Evolutionary conservation across 108 stramenopile species (phyloP), one percentile per base, ranked within the genome.

Genomic region (Bacterosira constricta): DNA sequence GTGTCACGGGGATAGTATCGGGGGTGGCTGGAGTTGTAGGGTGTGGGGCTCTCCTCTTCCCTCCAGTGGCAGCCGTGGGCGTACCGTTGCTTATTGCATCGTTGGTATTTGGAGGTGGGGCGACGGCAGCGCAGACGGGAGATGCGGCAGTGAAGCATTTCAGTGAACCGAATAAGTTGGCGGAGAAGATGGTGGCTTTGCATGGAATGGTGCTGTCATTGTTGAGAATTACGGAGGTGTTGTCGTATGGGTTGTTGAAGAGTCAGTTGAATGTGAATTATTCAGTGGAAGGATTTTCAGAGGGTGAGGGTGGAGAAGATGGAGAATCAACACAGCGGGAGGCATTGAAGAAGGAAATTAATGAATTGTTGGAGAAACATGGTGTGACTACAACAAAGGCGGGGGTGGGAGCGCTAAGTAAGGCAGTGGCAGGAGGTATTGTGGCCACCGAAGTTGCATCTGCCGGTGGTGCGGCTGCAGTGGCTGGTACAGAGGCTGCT

Each of bases 31-130:
- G 90, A 5, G 80, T 88, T 9, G 73, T 75, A 13, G 87, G 86
- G 0, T 85, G 85, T 18, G 87, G 86, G 0, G 84, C 74, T n/a
- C 71, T 83, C 1, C 80, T 91, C 64, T 81, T 86, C 29, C 85
- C 89, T 1, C 86, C 89, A 2, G 86, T 68, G 17, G 77, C 72
- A 4, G 71, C 52, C 13, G 74, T 32, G 20, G 90, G 90, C 25
- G 82, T 88, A 10, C 90, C 90, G 8, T 57, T 91, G 6, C 62
- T 91, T 12, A 70, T 91, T 51, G 87, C 90, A 2, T 85, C 85
- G 6, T 47, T 91, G 13, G 53, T 91, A n/a, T 86, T 91, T 71
- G 86, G 90, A 4, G 83, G 85, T 13, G 73, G 73, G n/a, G 85
- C 90, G 1, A 83, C 85, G 1, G 84, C 84, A 10, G 87, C 66